A percentile compares a stretch with the other conserved stretches of the same genome.
These are phyloP conservation scores for Ganoderma boninense DNA, from an alignment of 1,284 basidiomycete genomes.

Conservation along the genomic window DNA sequence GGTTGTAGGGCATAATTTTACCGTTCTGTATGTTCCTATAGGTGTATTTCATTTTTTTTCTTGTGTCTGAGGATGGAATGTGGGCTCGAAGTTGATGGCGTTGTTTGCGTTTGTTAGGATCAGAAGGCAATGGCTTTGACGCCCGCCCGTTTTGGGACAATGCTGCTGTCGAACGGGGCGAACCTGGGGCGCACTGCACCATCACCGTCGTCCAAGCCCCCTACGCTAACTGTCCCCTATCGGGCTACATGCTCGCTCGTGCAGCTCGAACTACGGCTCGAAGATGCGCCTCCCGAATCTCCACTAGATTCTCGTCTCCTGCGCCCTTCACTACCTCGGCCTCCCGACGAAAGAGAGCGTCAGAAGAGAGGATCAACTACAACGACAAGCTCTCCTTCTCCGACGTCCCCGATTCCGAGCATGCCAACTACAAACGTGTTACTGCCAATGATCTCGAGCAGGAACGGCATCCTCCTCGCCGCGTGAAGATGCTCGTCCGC, in stretches of 20 bases:
- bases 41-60: no score
- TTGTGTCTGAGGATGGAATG: background rate
- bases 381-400: conserved; percentile 62
- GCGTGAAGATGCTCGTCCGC: conserved; percentile 93
- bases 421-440: conserved; percentile 69
- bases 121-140: conserved; percentile 24
- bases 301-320: conserved; percentile 3
- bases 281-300: conserved; percentile 16
- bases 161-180: background rate
- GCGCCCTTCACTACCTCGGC: conserved; percentile 22
- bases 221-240: background rate
- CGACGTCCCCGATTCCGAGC: conserved; percentile 55
- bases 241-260: conserved; percentile 31
- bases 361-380: conserved; percentile 74
- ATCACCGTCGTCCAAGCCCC: background rate
- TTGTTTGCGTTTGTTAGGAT: conserved; percentile 26
- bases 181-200: background rate
- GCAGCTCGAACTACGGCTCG: conserved; percentile 23
- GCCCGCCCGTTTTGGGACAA: conserved; percentile 10
- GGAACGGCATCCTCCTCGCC: conserved; percentile 72
- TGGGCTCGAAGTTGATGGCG: background rate
- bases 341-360: conserved; percentile 21
- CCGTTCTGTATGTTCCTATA: background rate
- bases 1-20: no score
- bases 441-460: conserved; percentile 78